A percentile compares a stretch with the other conserved stretches of the same genome.
Conservation (phyloP, 2,329 filamentous ascomycete genomes). For the Talaromyces sp. region DNA sequence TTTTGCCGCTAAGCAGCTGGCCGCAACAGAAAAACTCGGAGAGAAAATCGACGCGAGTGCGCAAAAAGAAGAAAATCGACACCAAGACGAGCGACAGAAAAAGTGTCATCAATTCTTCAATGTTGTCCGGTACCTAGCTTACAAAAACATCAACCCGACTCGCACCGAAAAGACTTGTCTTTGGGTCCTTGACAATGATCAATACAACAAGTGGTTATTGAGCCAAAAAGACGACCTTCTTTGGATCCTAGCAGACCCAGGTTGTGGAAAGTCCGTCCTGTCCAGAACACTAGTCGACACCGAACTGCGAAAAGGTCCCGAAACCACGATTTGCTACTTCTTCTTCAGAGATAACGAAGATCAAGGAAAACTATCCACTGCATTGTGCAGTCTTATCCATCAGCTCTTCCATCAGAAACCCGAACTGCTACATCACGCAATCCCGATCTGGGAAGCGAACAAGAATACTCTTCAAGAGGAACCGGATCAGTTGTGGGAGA, state of each 20-base stretch:
- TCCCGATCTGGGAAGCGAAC: conserved; percentile 6
- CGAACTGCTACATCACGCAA: conserved; percentile 28
- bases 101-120: no score
- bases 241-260: conserved; percentile 6
- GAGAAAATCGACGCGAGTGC: no score
- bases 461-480: no score
- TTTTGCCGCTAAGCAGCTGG: no score
- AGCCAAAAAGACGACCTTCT: conserved; percentile 5
- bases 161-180: conserved; percentile 18
- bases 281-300: not conserved
- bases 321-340: conserved; percentile 36
- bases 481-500: no score
- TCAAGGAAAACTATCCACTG: conserved; percentile 30
- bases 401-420: conserved; percentile 32
- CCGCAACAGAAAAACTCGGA: no score
- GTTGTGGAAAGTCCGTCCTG: conserved; percentile 9
- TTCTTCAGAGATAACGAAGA: conserved; percentile 40
- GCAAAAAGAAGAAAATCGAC: no score
- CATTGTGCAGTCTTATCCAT: conserved; percentile 37
- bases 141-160: not conserved
- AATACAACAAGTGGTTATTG: conserved; percentile 8
- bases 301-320: conserved; percentile 19
- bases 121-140: no score
- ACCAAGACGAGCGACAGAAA: no score
- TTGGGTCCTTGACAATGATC: conserved; percentile 16